Percentiles rank a stretch among this genome's conserved stretches.
Conservation (phyloP, 129 eudicot species). For the Deinandra increscens region DNA sequence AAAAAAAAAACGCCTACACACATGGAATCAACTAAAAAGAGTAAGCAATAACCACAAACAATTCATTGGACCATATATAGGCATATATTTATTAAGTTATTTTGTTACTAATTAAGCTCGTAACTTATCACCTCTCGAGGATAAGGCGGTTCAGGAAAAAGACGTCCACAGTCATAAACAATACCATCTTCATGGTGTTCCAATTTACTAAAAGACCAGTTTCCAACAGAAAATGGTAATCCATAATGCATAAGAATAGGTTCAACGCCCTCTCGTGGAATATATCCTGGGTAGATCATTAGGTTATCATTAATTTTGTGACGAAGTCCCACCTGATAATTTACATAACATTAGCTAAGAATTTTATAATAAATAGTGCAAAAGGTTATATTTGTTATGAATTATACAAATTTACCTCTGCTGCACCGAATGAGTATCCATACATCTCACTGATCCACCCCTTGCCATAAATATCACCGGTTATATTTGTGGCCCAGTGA, state of each 20-base stretch:
- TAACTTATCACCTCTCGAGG: constrained; percentile 72
- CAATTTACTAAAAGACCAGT: constrained; percentile 93
- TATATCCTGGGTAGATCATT: constrained; percentile 95
- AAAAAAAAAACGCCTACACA: too few relatives aligned
- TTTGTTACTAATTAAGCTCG: constrained; percentile 10
- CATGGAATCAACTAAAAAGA: too few relatives aligned
- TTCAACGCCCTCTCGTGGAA: constrained; percentile 83
- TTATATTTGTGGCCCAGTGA: constrained; percentile 90
- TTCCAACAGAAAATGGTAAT: constrained; percentile 83
- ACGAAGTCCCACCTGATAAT: constrained; percentile 89
- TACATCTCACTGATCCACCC: constrained; percentile 99
- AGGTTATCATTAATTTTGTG: constrained; percentile 90
- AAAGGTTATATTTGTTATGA: not conserved
- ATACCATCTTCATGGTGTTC: constrained; percentile 76
- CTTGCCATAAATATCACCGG: constrained; percentile 83
- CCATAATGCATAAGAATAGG: constrained; percentile 97
- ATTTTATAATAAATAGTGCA: constrained; percentile 2
- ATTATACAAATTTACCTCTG: constrained; percentile 55
- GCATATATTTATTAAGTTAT: not conserved
- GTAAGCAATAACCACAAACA: too few relatives aligned
- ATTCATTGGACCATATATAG: too few relatives aligned
- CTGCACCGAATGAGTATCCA: constrained; percentile 99
- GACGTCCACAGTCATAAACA: constrained; percentile 87
- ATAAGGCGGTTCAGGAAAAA: constrained; percentile 99
- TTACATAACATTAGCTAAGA: constrained; percentile 17